Percentiles rank a stretch among this genome's conserved stretches.
phyloP scores from a whole-genome alignment of 495 filamentous ascomycete species.

The Aspergillus asperescens region DNA sequence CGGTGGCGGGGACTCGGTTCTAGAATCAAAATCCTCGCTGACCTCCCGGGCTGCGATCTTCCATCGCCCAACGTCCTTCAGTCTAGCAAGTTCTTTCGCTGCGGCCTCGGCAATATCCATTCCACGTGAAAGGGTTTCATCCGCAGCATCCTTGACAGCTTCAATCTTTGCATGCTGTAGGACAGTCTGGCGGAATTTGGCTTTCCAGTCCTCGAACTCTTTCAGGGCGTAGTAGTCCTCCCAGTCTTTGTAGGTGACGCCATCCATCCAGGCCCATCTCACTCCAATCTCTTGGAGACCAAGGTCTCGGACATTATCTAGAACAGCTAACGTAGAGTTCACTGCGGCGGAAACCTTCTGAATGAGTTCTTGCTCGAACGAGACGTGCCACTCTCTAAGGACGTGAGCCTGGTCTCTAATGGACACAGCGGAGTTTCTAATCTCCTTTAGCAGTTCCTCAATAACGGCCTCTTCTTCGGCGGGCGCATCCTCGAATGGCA shows the following conservation, averaged over 20 bases:
- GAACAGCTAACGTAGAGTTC: constrained; percentile 72
- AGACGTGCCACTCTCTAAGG: constrained; percentile 71
- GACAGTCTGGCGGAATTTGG: constrained; percentile 68
- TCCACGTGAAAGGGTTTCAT: constrained; percentile 64
- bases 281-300: constrained; percentile 93
- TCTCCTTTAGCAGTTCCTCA: constrained; percentile 57
- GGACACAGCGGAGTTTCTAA: constrained; percentile 65
- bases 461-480: constrained; percentile 51
- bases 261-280: constrained; percentile 96
- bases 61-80: constrained; percentile 83
- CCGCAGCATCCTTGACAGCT: constrained; percentile 61
- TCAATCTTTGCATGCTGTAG: constrained; percentile 65
- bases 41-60: constrained; percentile 75
- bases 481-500: constrained; percentile 50
- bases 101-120: constrained; percentile 76
- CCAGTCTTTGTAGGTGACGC: constrained; percentile 95
- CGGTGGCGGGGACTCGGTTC: constrained; percentile 43
- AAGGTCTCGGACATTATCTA: constrained; percentile 80
- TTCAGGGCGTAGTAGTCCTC: constrained; percentile 81
- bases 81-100: constrained; percentile 72
- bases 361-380: constrained; percentile 65
- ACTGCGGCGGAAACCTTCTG: constrained; percentile 66
- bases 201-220: constrained; percentile 77
- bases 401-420: constrained; percentile 79
- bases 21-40: constrained; percentile 67